Conservation (phyloP, 192 early-diverging fungal genomes). For the Entrophospora sp. region DNA sequence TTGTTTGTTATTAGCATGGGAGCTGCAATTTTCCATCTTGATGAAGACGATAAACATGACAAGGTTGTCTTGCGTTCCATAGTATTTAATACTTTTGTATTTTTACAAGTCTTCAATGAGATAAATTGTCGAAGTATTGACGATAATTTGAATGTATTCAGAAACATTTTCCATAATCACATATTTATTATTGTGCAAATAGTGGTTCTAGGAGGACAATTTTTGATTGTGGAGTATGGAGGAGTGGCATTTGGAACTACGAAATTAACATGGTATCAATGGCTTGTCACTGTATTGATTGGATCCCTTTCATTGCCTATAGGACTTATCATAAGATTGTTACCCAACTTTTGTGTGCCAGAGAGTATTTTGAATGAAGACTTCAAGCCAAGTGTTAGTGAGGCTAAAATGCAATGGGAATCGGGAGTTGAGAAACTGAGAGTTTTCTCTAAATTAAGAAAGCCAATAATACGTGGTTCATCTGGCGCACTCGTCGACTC, state of each 20-base stretch:
- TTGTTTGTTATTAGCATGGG: constrained; percentile 51
- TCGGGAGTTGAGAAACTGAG: constrained; percentile 14
- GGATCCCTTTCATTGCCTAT: constrained; percentile 76
- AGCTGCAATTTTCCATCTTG: constrained; percentile 52
- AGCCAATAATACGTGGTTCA: too few species aligned
- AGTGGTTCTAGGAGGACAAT: constrained; percentile 64
- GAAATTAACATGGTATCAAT: constrained; percentile 55
- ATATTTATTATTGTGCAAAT: constrained; percentile 74
- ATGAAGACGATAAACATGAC: constrained; percentile 25
- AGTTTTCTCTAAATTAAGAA: too few species aligned
- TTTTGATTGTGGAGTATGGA: constrained; percentile 79
- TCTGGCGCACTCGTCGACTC: too few species aligned
- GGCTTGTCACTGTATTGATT: constrained; percentile 70
- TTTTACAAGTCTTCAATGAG: constrained; percentile 92
- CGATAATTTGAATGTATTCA: constrained; percentile 78
- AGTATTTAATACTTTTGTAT: constrained; percentile 92
- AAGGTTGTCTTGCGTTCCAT: constrained; percentile 57
- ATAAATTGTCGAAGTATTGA: constrained; percentile 84
- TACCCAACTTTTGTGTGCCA: constrained; percentile 57
- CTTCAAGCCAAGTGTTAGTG: constrained; percentile 20
- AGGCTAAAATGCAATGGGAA: constrained; percentile 24
- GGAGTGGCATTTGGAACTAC: constrained; percentile 83
- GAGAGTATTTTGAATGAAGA: constrained; percentile 28
- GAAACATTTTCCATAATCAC: constrained; percentile 69
- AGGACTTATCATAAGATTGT: constrained; percentile 66